Evolutionary conservation across 2,329 filamentous ascomycete genomes (phyloP), one percentile per base, ranked within the genome.

Genomic region (Macroventuria anomochaeta): DNA sequence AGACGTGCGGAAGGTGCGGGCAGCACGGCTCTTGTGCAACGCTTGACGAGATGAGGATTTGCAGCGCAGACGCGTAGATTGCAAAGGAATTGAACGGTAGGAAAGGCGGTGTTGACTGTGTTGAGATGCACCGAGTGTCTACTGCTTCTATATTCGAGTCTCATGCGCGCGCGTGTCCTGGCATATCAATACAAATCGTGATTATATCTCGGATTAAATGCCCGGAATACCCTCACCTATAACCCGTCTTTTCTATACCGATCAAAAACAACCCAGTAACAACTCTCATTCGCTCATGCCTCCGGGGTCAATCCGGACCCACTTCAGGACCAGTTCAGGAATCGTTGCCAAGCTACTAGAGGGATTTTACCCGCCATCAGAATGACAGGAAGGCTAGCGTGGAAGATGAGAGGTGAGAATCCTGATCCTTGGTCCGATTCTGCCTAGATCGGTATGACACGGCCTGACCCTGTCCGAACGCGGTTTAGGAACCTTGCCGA

Each of bases 401-500:
- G 33, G 21, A 32, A 23, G 28, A 33, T 5, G 21, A 12, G 29
- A 10, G 15, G 4, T 23, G 29, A 12, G 20, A 17, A 25, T 17
- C 44, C 38, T 21, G 28, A 18, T 33, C 23, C 39, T 38, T 39
- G 51, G 29, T 44, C 33, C 15, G 26, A 53, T 31, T 28, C 23
- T 40, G 39, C 34, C 29, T 34, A 34, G 44, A 49, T 36, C 40
- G 21, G 51, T 54, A 44, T 54, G 51, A 49, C 44, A 36, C 17
- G 33, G 15, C 33, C 15, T n/a, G 29, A 38, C 39, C 33, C 28
- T 44, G 40, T 2, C 13, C 33, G 10, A 33, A 39, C 41, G 5
- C 11, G 20, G 32, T 43, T 50, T 31, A 21, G 13, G 21, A 47
- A 33, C 32, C 23, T 21, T 23, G 12, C 17, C 28, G 48, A 41